Conservation (phyloP, 2,329 filamentous ascomycete genomes). For the Kalmusia sp. region DNA sequence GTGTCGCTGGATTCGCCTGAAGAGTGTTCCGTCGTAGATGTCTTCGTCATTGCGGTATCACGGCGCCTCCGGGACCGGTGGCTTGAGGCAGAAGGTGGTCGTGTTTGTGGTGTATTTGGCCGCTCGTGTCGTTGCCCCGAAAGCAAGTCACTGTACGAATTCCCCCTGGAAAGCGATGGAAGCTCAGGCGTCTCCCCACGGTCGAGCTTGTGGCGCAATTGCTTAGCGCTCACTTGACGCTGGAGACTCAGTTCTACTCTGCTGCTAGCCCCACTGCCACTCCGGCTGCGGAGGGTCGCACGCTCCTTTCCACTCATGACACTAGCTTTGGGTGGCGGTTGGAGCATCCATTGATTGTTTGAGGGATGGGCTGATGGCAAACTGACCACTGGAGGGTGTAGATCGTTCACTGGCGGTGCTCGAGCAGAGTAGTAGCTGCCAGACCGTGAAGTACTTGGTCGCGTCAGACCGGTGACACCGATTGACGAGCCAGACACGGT, state of each 20-base stretch:
- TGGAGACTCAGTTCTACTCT: conserved; percentile 46
- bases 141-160: conserved; percentile 39
- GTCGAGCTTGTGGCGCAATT: conserved; percentile 44
- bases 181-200: conserved; percentile 45
- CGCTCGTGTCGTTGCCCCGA: conserved; percentile 38
- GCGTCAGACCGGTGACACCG: conserved; percentile 33
- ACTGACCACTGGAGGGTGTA: conserved; percentile 84
- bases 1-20: conserved; percentile 34
- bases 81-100: conserved; percentile 38
- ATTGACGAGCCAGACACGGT: conserved; percentile 39
- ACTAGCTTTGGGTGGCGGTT: conserved; percentile 86
- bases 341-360: conserved; percentile 88
- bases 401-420: conserved; percentile 80
- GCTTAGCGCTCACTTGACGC: conserved; percentile 48
- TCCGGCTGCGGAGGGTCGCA: conserved; percentile 66
- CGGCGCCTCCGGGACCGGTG: conserved; percentile 32
- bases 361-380: conserved; percentile 73
- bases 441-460: conserved; percentile 40
- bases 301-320: conserved; percentile 88
- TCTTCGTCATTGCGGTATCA: conserved; percentile 34
- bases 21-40: conserved; percentile 32
- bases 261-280: conserved; percentile 53
- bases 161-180: conserved; percentile 43
- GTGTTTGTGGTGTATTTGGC: conserved; percentile 34
- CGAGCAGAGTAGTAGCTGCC: conserved; percentile 48